Conservation (phyloP, 2,329 filamentous ascomycete species). For the Phyllosticta citribraziliensis region DNA sequence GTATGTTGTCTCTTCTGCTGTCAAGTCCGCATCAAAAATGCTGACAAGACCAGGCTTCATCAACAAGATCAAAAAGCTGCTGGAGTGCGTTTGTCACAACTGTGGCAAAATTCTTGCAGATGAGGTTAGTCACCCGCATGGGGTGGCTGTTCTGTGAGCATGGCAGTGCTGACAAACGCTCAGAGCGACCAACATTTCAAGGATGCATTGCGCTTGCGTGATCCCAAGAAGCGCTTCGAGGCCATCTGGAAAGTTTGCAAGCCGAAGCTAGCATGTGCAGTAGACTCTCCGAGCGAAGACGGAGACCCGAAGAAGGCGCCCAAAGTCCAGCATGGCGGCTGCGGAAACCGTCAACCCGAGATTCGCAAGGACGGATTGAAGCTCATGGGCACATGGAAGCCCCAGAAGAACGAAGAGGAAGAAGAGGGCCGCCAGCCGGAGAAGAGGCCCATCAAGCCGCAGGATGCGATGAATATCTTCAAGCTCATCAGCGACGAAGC, state of each 20-base stretch:
- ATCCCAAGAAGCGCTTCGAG: constrained; percentile 91
- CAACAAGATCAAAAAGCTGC: constrained; percentile 97
- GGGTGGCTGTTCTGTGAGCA: constrained; percentile 39
- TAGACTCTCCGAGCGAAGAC: constrained; percentile 43
- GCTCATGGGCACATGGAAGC: constrained; percentile 66
- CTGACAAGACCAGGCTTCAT: constrained; percentile 72
- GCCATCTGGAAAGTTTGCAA: constrained; percentile 88
- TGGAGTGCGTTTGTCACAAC: constrained; percentile 98
- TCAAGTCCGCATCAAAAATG: not conserved
- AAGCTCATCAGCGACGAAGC: constrained; percentile 74
- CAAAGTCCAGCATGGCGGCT: constrained; percentile 65
- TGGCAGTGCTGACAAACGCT: not conserved
- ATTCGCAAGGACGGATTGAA: constrained; percentile 82
- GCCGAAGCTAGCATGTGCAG: constrained; percentile 62
- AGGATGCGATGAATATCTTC: constrained; percentile 78
- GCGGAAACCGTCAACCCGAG: constrained; percentile 80
- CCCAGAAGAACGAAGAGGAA: constrained; percentile 58
- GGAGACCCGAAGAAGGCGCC: constrained; percentile 43
- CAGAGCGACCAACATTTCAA: constrained; percentile 39
- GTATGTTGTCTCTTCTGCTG: constrained; percentile 30
- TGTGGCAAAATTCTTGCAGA: constrained; percentile 97
- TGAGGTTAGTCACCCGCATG: constrained; percentile 66
- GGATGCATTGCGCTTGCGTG: constrained; percentile 71
- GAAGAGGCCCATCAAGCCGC: constrained; percentile 71
- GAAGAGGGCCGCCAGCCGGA: constrained; percentile 57